Conservation (phyloP, 306 rosid genomes). For the Abrus precatorius region DNA sequence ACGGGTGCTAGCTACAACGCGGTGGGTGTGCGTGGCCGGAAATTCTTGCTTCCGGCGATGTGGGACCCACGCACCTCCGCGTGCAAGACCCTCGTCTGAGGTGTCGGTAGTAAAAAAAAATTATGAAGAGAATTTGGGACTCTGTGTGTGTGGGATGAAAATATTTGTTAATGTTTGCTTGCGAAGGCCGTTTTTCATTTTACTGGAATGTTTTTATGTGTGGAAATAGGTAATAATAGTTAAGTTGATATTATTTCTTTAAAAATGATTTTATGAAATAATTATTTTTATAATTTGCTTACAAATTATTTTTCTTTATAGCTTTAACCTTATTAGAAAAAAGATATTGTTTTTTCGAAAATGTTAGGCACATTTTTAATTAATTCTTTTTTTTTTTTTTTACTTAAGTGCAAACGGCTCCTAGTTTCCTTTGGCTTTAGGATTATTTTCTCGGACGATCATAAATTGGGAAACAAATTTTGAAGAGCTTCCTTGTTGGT, state of each 20-base stretch:
- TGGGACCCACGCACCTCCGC: constrained; percentile 63
- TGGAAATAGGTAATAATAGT: not conserved
- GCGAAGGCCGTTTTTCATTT: not conserved
- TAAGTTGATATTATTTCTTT: no score
- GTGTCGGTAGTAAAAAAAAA: not conserved
- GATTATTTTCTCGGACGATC: not conserved
- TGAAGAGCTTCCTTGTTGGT: not conserved
- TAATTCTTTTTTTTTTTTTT: no score
- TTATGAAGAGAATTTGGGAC: not conserved
- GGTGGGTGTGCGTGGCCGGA: constrained; percentile 47
- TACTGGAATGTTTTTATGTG: not conserved
- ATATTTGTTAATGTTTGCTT: not conserved
- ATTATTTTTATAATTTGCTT: no score
- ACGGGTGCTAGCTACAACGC: constrained; percentile 58
- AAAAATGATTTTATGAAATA: no score
- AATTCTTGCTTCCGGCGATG: constrained; percentile 58
- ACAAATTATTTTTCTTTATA: not conserved
- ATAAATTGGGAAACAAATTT: not conserved
- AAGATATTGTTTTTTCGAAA: not conserved
- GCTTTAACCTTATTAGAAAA: not conserved
- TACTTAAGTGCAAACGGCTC: not conserved
- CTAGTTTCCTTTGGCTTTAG: not conserved
- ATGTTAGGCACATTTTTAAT: not conserved
- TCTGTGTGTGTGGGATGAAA: not conserved
- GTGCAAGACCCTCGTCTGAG: constrained; percentile 56